phyloP scores from a whole-genome alignment of 371 early-diverging fungal genomes.

The Mucor mucedo region DNA sequence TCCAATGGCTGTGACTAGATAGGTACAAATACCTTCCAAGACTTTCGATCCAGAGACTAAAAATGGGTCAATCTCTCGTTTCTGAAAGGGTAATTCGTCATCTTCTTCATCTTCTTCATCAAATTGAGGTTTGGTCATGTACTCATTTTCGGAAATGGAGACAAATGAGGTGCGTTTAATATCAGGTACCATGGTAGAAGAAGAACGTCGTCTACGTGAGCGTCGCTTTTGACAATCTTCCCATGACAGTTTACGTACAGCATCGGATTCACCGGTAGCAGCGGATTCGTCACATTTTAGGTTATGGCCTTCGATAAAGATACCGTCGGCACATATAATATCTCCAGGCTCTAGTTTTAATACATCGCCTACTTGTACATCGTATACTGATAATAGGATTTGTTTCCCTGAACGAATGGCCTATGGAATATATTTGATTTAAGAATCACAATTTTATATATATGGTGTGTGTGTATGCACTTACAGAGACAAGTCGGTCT shows the following conservation, averaged over 20 bases:
- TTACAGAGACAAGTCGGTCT: constrained; percentile 68
- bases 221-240: constrained; percentile 28
- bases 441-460: no score
- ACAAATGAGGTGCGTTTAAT: neutral
- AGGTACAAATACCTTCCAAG: constrained; percentile 77
- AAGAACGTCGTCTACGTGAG: neutral
- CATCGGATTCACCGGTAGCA: constrained; percentile 91
- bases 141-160: constrained; percentile 5
- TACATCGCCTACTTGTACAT: constrained; percentile 90
- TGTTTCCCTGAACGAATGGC: constrained; percentile 76
- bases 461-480: neutral
- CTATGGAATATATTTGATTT: constrained; percentile 34
- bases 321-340: constrained; percentile 88
- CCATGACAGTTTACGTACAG: constrained; percentile 58
- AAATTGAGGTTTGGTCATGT: neutral
- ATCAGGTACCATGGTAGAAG: neutral
- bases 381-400: constrained; percentile 77
- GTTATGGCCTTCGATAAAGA: constrained; percentile 83
- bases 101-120: neutral
- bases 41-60: constrained; percentile 78
- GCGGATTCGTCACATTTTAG: constrained; percentile 89
- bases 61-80: constrained; percentile 59
- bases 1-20: constrained; percentile 74
- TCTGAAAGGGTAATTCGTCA: neutral
- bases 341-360: constrained; percentile 91